Percentiles rank a stretch among this genome's conserved stretches.
phyloP scores from a whole-genome alignment of 2,329 filamentous ascomycete genomes.

The Geosmithia flava region DNA sequence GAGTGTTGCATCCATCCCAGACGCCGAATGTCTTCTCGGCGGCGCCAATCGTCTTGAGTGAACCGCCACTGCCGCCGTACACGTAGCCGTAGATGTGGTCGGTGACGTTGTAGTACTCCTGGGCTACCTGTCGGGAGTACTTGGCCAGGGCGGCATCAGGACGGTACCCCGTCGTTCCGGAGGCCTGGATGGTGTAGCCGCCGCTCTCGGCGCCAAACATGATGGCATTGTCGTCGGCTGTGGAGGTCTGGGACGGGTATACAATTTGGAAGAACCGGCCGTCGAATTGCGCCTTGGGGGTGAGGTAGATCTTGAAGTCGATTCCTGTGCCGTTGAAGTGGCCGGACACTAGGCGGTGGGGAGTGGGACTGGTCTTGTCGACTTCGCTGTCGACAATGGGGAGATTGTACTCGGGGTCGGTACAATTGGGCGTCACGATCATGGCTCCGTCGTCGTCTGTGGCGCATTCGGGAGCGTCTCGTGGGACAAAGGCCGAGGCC shows the following conservation, averaged over 20 bases:
- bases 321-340: constrained; percentile 7
- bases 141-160: constrained; percentile 10
- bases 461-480: too few species aligned
- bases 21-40: constrained; percentile 8
- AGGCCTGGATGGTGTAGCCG: constrained; percentile 8
- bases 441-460: too few species aligned
- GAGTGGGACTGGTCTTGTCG: constrained; percentile 1
- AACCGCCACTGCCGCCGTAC: constrained; percentile 11
- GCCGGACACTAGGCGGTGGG: constrained; percentile 6
- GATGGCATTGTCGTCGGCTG: constrained; percentile 5
- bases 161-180: constrained; percentile 6
- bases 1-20: constrained; percentile 10
- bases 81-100: constrained; percentile 8
- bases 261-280: constrained; percentile 9
- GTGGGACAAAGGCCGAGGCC: too few species aligned
- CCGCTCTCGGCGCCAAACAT: constrained; percentile 7
- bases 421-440: neutral
- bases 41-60: constrained; percentile 7
- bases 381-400: constrained; percentile 6
- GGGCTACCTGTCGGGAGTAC: constrained; percentile 6
- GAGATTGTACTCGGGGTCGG: constrained; percentile 5
- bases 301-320: constrained; percentile 11
- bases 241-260: constrained; percentile 7
- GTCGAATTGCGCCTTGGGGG: constrained; percentile 4
- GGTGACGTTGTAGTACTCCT: constrained; percentile 4